Evolutionary conservation across 129 eudicot species (phyloP).

Genomic region (Heracleum sosnowskyi): DNA sequence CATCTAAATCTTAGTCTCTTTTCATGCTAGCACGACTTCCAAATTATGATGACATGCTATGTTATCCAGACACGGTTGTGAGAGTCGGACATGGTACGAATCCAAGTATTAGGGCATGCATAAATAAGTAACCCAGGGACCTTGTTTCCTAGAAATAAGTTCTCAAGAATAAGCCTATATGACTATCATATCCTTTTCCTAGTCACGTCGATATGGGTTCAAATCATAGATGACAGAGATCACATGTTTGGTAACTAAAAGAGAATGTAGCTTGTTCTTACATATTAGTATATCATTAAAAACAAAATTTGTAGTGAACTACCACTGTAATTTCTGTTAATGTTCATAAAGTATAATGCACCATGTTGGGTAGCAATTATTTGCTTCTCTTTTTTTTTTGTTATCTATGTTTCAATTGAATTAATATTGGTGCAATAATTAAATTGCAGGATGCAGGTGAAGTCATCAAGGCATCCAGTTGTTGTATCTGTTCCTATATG

Average conservation of each 20-base stretch:
- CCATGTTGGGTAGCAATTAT: not conserved
- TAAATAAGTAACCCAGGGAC: not conserved
- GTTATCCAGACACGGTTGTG: not conserved
- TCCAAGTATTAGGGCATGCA: not conserved
- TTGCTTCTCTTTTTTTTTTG: not conserved
- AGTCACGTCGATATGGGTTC: not conserved
- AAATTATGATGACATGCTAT: not conserved
- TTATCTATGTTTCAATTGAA: not conserved
- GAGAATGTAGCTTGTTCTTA: not conserved
- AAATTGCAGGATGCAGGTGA: constrained; percentile 88
- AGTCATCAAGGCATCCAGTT: constrained; percentile 69
- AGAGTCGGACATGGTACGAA: not conserved
- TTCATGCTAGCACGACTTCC: not conserved
- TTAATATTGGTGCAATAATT: not conserved
- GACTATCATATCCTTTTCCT: not conserved
- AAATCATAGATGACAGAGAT: not conserved
- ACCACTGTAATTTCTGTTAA: not conserved
- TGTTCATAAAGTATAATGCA: not conserved
- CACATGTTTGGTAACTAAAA: not conserved
- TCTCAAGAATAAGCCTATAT: not conserved
- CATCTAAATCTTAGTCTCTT: not conserved
- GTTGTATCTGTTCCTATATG: constrained; percentile 81
- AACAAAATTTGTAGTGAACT: not conserved
- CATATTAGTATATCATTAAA: not conserved
- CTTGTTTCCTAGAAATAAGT: not conserved